A percentile compares a stretch with the other conserved stretches of the same genome.
phyloP scores from a whole-genome alignment of 805 yeast genomes.

The Tetrapisispora iriomotensis region DNA sequence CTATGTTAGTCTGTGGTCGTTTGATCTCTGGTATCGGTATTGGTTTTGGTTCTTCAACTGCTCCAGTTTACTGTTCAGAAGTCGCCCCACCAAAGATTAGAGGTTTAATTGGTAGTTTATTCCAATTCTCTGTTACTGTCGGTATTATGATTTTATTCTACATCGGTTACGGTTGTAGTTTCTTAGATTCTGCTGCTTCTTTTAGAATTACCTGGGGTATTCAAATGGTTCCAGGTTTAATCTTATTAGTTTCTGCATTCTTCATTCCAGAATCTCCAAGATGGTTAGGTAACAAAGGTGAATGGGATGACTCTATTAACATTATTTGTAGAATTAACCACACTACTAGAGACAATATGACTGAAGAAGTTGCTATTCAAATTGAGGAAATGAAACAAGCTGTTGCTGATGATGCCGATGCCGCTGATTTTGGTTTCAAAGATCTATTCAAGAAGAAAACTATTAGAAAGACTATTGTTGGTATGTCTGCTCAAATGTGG shows the following conservation, averaged over 20 bases:
- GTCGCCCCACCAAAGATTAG: conserved; percentile 55
- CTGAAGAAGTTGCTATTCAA: conserved; percentile 18
- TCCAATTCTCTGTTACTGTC: conserved; percentile 60
- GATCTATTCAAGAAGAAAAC: conserved; percentile 41
- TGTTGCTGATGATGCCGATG: conserved; percentile 22
- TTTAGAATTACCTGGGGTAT: conserved; percentile 78
- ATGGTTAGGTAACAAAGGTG: conserved; percentile 38
- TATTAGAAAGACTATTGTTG: conserved; percentile 48
- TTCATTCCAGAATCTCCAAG: conserved; percentile 43
- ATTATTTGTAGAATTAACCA: conserved; percentile 34
- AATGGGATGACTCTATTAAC: conserved; percentile 42
- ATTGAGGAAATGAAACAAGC: conserved; percentile 27
- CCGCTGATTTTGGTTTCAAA: not conserved
- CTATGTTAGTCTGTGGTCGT: conserved; percentile 60
- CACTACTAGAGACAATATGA: conserved; percentile 26
- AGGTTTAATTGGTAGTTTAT: conserved; percentile 58
- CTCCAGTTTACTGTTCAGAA: conserved; percentile 77
- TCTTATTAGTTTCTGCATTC: conserved; percentile 33
- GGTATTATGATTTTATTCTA: conserved; percentile 42
- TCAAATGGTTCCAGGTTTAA: conserved; percentile 49
- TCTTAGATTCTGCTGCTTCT: conserved; percentile 38
- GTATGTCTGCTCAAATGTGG: conserved; percentile 34
- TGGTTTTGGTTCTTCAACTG: conserved; percentile 66
- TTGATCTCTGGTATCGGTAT: conserved; percentile 54
- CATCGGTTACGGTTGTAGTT: conserved; percentile 59